Conservation (phyloP, 768 basidiomycete species). For the Ephemerocybe angulata region DNA sequence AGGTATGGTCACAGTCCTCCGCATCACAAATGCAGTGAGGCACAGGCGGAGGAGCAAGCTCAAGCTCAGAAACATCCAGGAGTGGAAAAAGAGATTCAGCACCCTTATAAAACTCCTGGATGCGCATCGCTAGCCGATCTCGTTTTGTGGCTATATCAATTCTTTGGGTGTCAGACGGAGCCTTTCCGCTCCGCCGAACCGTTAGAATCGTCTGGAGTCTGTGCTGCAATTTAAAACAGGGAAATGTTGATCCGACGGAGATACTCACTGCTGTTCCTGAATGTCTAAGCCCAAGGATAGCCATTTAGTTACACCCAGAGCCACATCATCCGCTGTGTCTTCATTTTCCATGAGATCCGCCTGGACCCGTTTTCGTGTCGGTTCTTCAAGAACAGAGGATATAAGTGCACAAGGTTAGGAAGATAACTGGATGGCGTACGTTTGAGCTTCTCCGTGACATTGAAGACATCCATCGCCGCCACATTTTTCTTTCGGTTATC, state of each 20-base stretch:
- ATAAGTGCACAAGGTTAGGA: no score
- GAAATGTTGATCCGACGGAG: background rate
- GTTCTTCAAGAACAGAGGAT: background rate
- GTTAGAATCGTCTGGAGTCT: background rate
- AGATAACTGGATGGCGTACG: background rate
- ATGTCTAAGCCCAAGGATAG: background rate
- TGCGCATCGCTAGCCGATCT: background rate
- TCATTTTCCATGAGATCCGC: background rate
- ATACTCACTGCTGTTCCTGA: constrained; percentile 8
- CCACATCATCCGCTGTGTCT: background rate
- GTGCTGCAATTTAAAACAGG: background rate
- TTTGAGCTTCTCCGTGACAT: background rate
- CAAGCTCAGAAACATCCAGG: background rate
- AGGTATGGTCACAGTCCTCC: background rate
- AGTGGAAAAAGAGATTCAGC: background rate
- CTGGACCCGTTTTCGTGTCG: background rate
- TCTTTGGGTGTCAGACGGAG: background rate
- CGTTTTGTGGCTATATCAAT: background rate
- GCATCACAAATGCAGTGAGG: background rate
- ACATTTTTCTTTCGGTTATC: background rate
- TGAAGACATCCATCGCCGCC: background rate
- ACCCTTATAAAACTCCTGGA: background rate
- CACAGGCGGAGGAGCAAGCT: background rate
- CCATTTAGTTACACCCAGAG: background rate
- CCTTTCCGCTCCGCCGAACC: background rate